Base-by-base conservation (phyloP, 148 eudicot species). In the Camellia sinensis region DNA sequence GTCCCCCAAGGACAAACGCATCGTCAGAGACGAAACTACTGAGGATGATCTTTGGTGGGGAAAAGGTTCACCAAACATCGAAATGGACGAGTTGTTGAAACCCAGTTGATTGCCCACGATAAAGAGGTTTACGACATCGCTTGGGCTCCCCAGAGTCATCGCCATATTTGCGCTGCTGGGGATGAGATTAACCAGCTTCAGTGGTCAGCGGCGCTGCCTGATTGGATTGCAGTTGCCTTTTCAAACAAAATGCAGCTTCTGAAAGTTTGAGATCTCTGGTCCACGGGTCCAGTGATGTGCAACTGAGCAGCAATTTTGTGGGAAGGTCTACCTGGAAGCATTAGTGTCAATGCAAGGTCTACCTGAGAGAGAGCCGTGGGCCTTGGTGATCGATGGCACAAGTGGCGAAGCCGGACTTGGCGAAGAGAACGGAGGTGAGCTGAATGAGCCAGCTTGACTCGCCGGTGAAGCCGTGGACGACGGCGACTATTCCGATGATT, bases 41-140 rank as follows among this genome's bases (percentile, higher is more conserved):
- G 87, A 80, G 29, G 76, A 86, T 6, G 92, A 89, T 57, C 92
- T 92, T 78, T 92, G 97, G 97, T 92, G 97, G 97, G 97, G 97
- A 83, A 92, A 92, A 86, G 97, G 97, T 52, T 92, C 97, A 14
- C 94, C 97, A 1, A 92, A 92, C 71, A 92, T 92, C 67, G 94
- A 92, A 84, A 92, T 92, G 97, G 97, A 92, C 56, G 94, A 92
- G 95, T 88, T 0, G 98, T 92, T 1, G 98, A 96, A 44, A 96
- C 99, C 13, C 99, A 96, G 81, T 71, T 96, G 65, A 96, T 96
- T 50, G 99, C 99, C 0, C 98, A 96, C 67, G 99, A 96, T 79
- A 96, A 93, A 71, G 99, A 96, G 84, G 99, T 96, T 60, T 90
- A 96, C 74, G 99, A 96, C 83, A 96, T 96, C 75, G 98, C 99